phyloP scores from a whole-genome alignment of 2,329 filamentous ascomycete species.

The Beauveria asiatica region DNA sequence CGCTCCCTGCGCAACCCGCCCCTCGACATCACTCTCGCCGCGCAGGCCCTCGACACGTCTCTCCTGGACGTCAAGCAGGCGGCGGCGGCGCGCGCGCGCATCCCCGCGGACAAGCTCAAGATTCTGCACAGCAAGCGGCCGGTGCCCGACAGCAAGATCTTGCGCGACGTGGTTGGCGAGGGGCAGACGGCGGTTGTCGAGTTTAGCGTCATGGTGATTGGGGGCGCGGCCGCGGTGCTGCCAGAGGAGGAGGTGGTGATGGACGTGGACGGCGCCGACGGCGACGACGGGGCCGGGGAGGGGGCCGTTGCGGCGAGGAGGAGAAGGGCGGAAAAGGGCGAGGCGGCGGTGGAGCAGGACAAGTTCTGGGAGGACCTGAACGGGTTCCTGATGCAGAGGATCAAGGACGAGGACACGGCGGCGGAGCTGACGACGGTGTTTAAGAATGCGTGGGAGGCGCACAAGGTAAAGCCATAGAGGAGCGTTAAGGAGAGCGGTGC shows the following conservation, averaged over 20 bases:
- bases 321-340: background rate
- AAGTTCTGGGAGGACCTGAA: slow-evolving; percentile 83
- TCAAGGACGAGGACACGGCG: slow-evolving; percentile 62
- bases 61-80: slow-evolving; percentile 69
- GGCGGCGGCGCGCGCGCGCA: slow-evolving; percentile 54
- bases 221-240: slow-evolving; percentile 47
- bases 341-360: slow-evolving; percentile 46
- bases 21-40: slow-evolving; percentile 57
- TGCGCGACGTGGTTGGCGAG: slow-evolving; percentile 62
- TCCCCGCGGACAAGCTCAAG: slow-evolving; percentile 73
- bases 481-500: background rate
- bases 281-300: slow-evolving; percentile 11
- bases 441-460: slow-evolving; percentile 58
- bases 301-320: background rate
- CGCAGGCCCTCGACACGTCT: slow-evolving; percentile 58
- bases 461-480: slow-evolving; percentile 22
- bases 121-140: slow-evolving; percentile 84
- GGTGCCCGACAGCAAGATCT: slow-evolving; percentile 63
- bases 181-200: slow-evolving; percentile 56
- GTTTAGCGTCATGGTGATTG: slow-evolving; percentile 82
- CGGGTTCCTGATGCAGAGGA: slow-evolving; percentile 68
- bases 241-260: slow-evolving; percentile 24
- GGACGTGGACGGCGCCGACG: slow-evolving; percentile 20
- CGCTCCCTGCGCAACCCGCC: slow-evolving; percentile 71
- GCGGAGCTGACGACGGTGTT: slow-evolving; percentile 60